Evolutionary conservation across 805 yeast genomes (phyloP), one percentile per base, ranked within the genome.

Genomic region (Candida montana): DNA sequence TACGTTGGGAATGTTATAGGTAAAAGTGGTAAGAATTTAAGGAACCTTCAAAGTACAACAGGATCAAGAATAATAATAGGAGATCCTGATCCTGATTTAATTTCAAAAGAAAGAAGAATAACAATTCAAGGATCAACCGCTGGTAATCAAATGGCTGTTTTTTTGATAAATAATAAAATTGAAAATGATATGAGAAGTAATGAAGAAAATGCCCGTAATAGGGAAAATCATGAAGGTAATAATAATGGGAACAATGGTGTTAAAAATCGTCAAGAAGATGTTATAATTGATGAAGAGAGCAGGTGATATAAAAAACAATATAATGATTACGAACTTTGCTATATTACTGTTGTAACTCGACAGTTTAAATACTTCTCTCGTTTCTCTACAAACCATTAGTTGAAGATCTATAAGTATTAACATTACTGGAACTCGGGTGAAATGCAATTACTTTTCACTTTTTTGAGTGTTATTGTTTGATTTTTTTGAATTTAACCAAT

Each of bases 1-100:
- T 82, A 74, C 60, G 89, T 88, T 31, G 96, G 96, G 1, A 76
- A 85, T 31, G 81, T 88, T 21, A 88, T 88, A 45, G 96, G 96
- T 1, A 85, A 80, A 61, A 87, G 88, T 26, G 96, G 96, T 16
- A 78, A 83, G 53, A 83, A 81, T 51, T 81, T 88, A 44, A 83
- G 80, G 54, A 87, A 83, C 47, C 80, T 88, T 37, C 74, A 91
- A 47, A 81, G 79, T 45, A 69, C 77, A 23, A 78, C 91, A 17
- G 91, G 95, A 26, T 75, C 87, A 35, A 79, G 81, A 44, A 85
- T 88, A 21, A 75, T 77, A 48, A 83, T 88, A 40, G 85, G 79
- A 48, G 77, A 71, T 29, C 74, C 72, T 16, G 67, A 65, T 19
- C 79, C 76, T 21, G 24, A 6, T 7, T 6, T 7, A 1, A 82